A percentile compares a stretch with the other conserved stretches of the same genome.
These are phyloP conservation scores for Pachyrhizus erosus DNA, from an alignment of 306 rosid genomes.

Conservation along the genomic window DNA sequence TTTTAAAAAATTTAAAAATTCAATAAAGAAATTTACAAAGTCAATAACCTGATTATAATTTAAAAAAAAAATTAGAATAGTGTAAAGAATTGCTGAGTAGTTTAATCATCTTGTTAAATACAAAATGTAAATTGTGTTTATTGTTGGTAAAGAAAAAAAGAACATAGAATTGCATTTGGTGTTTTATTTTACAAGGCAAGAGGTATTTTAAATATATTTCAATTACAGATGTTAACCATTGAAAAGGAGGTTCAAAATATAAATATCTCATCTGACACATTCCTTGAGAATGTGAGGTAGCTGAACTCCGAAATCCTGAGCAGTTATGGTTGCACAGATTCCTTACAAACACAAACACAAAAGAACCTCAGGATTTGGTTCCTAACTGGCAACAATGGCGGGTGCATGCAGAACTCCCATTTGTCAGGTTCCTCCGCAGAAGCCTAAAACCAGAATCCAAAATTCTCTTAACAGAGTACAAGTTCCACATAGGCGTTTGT, in stretches of 20 bases:
- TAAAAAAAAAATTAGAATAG: too few relatives aligned
- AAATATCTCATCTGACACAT: conserved; percentile 23
- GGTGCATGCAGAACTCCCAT: conserved; percentile 58
- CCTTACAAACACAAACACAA: conserved; percentile 1
- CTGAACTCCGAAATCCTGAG: too few relatives aligned
- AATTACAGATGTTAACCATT: neutral
- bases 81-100: too few relatives aligned
- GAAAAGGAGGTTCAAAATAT: conserved; percentile 40
- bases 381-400: conserved; percentile 48
- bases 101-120: too few relatives aligned
- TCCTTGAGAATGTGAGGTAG: neutral
- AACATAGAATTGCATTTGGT: neutral
- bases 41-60: too few relatives aligned
- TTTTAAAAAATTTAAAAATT: too few relatives aligned
- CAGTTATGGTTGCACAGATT: conserved; percentile 13
- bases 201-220: neutral
- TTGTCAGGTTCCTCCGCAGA: conserved; percentile 44
- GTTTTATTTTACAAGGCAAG: neutral
- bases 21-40: too few relatives aligned
- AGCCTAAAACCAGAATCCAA: conserved; percentile 23
- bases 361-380: conserved; percentile 29
- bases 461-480: conserved; percentile 33
- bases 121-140: too few relatives aligned
- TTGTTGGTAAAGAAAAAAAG: too few relatives aligned
- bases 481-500: conserved; percentile 53